These are phyloP conservation scores for Trichosporon asahii DNA, from an alignment of 1,284 basidiomycete genomes.

Conservation along the genomic window DNA sequence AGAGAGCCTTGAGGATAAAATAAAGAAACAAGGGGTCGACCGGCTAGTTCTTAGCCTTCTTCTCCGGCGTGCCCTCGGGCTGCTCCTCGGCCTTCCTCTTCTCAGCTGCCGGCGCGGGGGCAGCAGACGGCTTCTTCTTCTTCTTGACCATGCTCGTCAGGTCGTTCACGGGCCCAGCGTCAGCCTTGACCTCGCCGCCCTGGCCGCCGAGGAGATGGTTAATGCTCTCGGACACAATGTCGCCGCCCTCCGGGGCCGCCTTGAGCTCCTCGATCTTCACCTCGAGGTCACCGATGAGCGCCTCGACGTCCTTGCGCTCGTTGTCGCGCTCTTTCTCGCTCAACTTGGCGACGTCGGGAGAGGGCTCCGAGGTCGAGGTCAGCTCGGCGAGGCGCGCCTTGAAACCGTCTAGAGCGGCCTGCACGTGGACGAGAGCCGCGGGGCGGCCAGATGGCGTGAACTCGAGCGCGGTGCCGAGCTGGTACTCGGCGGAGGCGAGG, in stretches of 20 bases:
- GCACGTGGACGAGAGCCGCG: conserved; percentile 74
- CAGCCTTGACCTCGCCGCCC: conserved; percentile 34
- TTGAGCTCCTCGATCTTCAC: conserved; percentile 87
- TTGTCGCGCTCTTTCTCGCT: conserved; percentile 64
- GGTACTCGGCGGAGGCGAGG: conserved; percentile 84
- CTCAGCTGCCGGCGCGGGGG: not conserved
- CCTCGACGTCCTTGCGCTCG: conserved; percentile 72
- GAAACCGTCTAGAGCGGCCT: conserved; percentile 71
- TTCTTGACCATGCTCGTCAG: conserved; percentile 77
- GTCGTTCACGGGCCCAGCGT: conserved; percentile 63
- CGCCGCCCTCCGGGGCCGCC: conserved; percentile 62
- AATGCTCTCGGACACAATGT: conserved; percentile 50
- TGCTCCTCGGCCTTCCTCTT: conserved; percentile 1
- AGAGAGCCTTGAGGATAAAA: not conserved
- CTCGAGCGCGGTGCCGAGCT: conserved; percentile 82
- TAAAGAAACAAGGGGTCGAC: not conserved
- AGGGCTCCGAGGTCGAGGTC: conserved; percentile 39
- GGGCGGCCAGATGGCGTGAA: conserved; percentile 66
- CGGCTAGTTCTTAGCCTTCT: conserved; percentile 6
- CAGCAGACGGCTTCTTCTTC: conserved; percentile 53
- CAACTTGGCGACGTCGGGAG: conserved; percentile 53
- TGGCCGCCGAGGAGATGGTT: conserved; percentile 55
- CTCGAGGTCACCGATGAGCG: conserved; percentile 72
- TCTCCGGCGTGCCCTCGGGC: not conserved
- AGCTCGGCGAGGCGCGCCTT: conserved; percentile 66